Base-by-base conservation (phyloP, 2,329 filamentous ascomycete genomes). In the Xylaria sp. region DNA sequence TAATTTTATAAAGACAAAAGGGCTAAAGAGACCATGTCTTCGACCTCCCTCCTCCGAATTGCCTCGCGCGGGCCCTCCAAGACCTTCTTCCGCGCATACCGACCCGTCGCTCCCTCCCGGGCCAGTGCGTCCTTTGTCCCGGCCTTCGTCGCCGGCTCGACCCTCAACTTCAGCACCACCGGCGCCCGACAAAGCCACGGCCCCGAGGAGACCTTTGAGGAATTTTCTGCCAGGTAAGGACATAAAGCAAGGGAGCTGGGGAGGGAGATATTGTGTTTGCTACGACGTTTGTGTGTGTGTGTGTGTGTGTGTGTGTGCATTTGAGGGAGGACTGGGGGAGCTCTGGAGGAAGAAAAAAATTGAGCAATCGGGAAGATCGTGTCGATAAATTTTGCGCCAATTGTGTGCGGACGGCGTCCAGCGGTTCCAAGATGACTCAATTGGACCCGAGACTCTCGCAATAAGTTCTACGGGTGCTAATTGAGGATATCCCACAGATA, bases 151-250 rank as follows among this genome's bases (percentile, higher is more conserved):
- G 77, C 78, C 69, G 76, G 79, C 69, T 72, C 75, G 57, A 68
- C 69, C 66, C 75, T 71, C 71, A 78, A 71, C 78, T 88, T 88
- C 79, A 88, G 82, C 81, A 88, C 85, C 71, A 81, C 79, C 59
- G 72, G 77, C 66, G 72, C 79, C 70, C 75, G 80, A 71, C 78
- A 76, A 66, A 74, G 74, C 58, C 78, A 82, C 71, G 90, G 96
- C 77, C 85, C 88, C 72, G 94, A 99, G 78, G 94, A 99, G 87
- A 96, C 90, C 70, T 99, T 96, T 69, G 94, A 99, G 83, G 92
- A 97, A 82, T 99, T 99, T 79, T 92, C 90, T 78, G 89, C 92
- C 70, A 92, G 94, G 94, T 99, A 90, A 78, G 82, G 69, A 69
- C n/a, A n/a, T n/a, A n/a, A n/a, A n/a, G n/a, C n/a, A n/a, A n/a